phyloP scores from a whole-genome alignment of 345 rosid species.

The Eucalyptus paniculata region DNA sequence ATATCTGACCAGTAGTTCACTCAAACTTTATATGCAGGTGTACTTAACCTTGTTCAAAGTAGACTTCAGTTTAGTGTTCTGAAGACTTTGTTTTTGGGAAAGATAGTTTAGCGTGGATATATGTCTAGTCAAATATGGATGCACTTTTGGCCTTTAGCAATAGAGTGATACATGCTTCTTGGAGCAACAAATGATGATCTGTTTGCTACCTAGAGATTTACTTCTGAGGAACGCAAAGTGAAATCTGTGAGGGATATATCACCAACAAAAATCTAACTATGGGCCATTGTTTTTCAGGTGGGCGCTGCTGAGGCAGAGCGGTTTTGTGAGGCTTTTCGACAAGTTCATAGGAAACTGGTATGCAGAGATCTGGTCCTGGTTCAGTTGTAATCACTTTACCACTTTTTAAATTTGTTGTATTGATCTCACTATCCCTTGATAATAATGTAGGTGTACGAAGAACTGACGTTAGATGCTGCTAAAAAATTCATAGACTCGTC shows the following conservation, averaged over 20 bases:
- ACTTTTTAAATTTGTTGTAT: background rate
- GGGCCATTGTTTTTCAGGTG: conserved; percentile 21
- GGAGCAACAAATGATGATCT: background rate
- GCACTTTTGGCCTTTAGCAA: background rate
- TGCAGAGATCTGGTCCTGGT: background rate
- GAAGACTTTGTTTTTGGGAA: background rate
- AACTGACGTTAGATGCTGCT: conserved; percentile 53
- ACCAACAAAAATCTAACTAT: background rate
- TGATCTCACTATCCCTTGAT: background rate
- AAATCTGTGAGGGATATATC: background rate
- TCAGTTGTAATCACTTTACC: background rate
- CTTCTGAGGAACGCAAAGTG: background rate
- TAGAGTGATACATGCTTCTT: background rate
- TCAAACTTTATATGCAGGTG: background rate
- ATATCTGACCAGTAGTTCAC: background rate
- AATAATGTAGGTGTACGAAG: conserved; percentile 51
- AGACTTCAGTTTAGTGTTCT: background rate
- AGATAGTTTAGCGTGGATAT: background rate
- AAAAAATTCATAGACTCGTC: conserved; percentile 12
- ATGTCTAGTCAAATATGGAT: background rate
- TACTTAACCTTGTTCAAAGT: background rate
- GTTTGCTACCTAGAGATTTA: background rate
- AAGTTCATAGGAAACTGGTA: conserved; percentile 76
- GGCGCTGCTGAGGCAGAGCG: conserved; percentile 61
- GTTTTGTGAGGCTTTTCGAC: conserved; percentile 66